Evolutionary conservation across 2,329 filamentous ascomycete species (phyloP), one percentile per base, ranked within the genome.

Genomic region (Pyrenochaeta sp.): DNA sequence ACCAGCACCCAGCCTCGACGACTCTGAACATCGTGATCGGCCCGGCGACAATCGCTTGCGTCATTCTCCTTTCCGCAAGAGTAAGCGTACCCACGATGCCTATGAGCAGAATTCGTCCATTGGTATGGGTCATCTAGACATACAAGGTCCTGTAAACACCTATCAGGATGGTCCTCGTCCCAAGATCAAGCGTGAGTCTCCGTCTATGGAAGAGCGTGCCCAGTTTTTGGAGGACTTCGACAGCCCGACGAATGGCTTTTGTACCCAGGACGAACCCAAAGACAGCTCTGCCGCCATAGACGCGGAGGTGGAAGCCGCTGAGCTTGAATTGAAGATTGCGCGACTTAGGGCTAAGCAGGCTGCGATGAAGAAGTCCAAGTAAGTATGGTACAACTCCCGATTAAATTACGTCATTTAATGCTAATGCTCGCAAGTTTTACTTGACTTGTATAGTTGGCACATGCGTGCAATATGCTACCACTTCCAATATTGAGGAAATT

Each of bases 181-280:
- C 6, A 56, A 50, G 32, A 58, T 71, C 58, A 72, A 71, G 51
- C 59, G 60, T 6, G 67, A 72, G 45, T 56, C 53, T 5, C 59
- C 64, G 10, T 56, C 50, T 6, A 13, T 52, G 13, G 61, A 61
- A 19, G 32, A 59, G 10, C 40, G 34, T 30, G 47, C 1, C 10
- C 19, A 9, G 22, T 10, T n/a, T 43, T 3, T 45, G 9, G 54
- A 66, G 2, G 53, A 61, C 9, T 30, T 55, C 10, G 46, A 60
- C 6, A 50, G 3, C 15, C 40, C 19, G 4, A 15, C 5, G 22
- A 43, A 43, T 12, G 22, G 25, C 2, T 10, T 27, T 46, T 3
- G 59, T 43, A 7, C 24, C 10, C 22, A 43, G 19, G 40, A 43
- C 9, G 40, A 43, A 6, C 5, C 13, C 19, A 47, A n/a, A 2